Conservation (phyloP, 2,329 filamentous ascomycete species). For the Cordyceps javanica region DNA sequence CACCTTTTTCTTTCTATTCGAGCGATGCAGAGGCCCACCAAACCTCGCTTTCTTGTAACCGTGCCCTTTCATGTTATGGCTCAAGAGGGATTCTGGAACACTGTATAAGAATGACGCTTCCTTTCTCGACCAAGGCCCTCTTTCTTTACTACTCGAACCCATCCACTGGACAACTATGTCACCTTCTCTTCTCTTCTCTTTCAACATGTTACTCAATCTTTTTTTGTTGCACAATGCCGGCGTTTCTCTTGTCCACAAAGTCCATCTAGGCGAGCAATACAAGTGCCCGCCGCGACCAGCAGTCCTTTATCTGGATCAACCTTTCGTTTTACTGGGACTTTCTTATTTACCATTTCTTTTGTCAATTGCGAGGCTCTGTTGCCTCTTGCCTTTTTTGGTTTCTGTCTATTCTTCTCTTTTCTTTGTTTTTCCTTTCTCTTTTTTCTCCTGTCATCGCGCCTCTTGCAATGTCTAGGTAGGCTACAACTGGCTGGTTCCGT, state of each 20-base stretch:
- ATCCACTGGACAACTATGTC: neutral
- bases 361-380: neutral
- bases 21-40: neutral
- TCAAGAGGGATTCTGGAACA: neutral
- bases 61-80: neutral
- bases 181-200: neutral
- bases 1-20: neutral
- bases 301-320: neutral
- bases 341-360: neutral
- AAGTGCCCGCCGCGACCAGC: neutral
- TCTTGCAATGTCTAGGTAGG: neutral
- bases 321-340: neutral
- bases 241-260: neutral
- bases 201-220: slow-evolving; percentile 3
- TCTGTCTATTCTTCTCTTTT: neutral
- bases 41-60: neutral
- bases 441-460: too few relatives aligned
- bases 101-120: neutral
- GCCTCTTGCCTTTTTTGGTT: too few relatives aligned
- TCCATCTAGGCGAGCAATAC: neutral
- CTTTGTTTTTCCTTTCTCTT: neutral
- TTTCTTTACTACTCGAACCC: neutral
- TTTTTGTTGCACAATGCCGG: slow-evolving; percentile 1
- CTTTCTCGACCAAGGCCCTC: neutral
- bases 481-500: neutral